Base-by-base conservation (phyloP, 768 basidiomycete species). In the Cantharellus cinnabarinus region DNA sequence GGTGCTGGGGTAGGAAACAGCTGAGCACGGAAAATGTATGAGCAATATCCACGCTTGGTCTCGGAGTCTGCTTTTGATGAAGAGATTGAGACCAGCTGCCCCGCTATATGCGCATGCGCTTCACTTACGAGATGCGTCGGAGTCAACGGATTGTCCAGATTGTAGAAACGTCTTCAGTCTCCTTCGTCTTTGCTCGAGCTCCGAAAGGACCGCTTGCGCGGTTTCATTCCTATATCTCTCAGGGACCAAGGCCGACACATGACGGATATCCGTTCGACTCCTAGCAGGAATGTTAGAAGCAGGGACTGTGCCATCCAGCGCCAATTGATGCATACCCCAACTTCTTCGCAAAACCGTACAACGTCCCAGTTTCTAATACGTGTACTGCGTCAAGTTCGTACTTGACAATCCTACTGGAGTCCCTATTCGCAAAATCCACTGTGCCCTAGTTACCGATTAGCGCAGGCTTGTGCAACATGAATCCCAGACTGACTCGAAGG, bases 341-440 rank as follows among this genome's bases (percentile, higher is more conserved):
- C 3, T 80, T 76, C 63, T 79, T 76, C 15, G 81, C 83, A 56
- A 85, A 74, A 2, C 83, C 87, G 65, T 81, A 85, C n/a, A 90
- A 76, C 0, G 83, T 76, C 0, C 87, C 87, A 59, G 83, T 83
- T 35, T 74, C 67, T 5, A 84, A 64, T 66, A 87, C 81, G 68
- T 89, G 86, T 34, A 89, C 72, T 0, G 83, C 87, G 66, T 83
- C 81, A 62, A 89, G 81, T 61, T 88, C 83, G 2, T 88, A 69
- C 41, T 77, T 73, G 50, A 86, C 67, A 54, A 83, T 55, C 58
- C 41, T 44, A 53, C 59, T 52, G 48, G 39, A 40, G 38, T 37
- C 39, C 40, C 41, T 64, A 62, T 82, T 76, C 10, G 74, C 74
- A n/a, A 87, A 65, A 61, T 88, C 85, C 34, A 86, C 73, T 62